Percentiles rank a stretch among this genome's conserved stretches.
Conservation (phyloP, 1,284 basidiomycete genomes). For the Cutaneotrichosporon cavernicola region DNA sequence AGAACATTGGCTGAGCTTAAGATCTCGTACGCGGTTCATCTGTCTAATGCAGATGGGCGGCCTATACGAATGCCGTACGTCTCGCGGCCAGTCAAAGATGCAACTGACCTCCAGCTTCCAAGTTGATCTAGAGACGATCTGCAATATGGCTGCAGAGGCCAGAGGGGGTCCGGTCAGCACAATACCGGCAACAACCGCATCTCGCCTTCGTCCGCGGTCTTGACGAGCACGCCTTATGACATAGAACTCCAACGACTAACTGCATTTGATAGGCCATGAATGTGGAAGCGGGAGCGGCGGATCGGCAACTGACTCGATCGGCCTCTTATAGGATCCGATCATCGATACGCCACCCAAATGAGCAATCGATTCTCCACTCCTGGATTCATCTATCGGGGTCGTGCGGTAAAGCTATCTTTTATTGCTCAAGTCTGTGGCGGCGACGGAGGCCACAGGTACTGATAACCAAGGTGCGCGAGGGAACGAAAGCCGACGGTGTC, state of each 20-base stretch:
- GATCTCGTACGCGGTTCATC: slow-evolving; percentile 13
- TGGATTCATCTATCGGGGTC: neutral
- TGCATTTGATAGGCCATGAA: neutral
- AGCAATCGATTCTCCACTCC: neutral
- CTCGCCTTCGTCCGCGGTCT: neutral
- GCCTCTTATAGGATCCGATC: neutral
- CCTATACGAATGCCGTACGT: neutral
- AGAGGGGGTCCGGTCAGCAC: neutral
- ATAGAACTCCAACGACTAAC: too few relatives aligned
- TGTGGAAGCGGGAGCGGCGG: neutral
- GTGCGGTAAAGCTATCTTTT: too few relatives aligned
- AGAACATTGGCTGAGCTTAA: slow-evolving; percentile 14
- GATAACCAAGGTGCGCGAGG: too few relatives aligned
- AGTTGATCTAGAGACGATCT: slow-evolving; percentile 36
- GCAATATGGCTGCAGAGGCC: slow-evolving; percentile 31
- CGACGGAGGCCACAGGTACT: too few relatives aligned
- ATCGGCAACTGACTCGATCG: neutral
- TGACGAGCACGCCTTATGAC: neutral
- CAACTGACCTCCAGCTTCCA: slow-evolving; percentile 33
- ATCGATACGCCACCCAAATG: neutral
- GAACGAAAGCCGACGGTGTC: too few relatives aligned
- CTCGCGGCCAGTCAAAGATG: slow-evolving; percentile 4
- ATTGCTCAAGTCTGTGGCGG: too few relatives aligned
- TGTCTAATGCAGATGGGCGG: slow-evolving; percentile 3
- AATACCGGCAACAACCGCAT: neutral